Conservation (phyloP, 2,329 filamentous ascomycete species). For the Teratosphaeriaceae sp. region DNA sequence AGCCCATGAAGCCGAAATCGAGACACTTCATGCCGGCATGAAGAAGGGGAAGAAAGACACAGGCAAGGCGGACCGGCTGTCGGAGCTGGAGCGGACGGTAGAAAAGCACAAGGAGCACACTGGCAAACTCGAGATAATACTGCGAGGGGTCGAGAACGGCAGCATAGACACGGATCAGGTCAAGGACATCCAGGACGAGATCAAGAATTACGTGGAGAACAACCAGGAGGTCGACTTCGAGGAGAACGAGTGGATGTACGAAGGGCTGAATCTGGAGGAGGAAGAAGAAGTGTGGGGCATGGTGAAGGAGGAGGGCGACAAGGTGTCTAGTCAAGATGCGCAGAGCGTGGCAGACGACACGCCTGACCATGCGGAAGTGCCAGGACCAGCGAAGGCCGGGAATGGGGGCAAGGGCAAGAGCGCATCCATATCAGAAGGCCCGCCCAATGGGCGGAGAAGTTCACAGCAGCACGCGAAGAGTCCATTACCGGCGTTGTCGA, state of each 20-base stretch:
- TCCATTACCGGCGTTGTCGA: slow-evolving; percentile 84
- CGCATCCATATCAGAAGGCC: slow-evolving; percentile 55
- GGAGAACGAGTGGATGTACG: slow-evolving; percentile 92
- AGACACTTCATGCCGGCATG: slow-evolving; percentile 76
- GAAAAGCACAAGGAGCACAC: slow-evolving; percentile 98
- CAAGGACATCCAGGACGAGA: slow-evolving; percentile 80
- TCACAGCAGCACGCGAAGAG: slow-evolving; percentile 90
- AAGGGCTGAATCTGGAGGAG: slow-evolving; percentile 85
- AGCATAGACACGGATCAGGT: slow-evolving; percentile 84
- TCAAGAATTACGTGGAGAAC: slow-evolving; percentile 91
- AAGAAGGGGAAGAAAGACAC: slow-evolving; percentile 84
- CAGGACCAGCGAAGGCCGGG: slow-evolving; percentile 14
- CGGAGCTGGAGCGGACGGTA: slow-evolving; percentile 74
- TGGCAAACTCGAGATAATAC: slow-evolving; percentile 81
- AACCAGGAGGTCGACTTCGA: slow-evolving; percentile 84
- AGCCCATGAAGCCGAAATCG: slow-evolving; percentile 80
- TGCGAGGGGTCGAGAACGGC: slow-evolving; percentile 86
- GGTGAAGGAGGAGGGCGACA: slow-evolving; percentile 65
- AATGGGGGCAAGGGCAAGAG: slow-evolving; percentile 26
- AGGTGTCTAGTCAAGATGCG: slow-evolving; percentile 85
- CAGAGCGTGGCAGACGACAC: slow-evolving; percentile 86
- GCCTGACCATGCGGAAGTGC: slow-evolving; percentile 49
- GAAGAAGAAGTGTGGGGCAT: slow-evolving; percentile 87
- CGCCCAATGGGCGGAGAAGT: slow-evolving; percentile 58
- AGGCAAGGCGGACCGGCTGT: slow-evolving; percentile 77